phyloP scores from a whole-genome alignment of 345 rosid species.

The Euphorbia peplus region DNA sequence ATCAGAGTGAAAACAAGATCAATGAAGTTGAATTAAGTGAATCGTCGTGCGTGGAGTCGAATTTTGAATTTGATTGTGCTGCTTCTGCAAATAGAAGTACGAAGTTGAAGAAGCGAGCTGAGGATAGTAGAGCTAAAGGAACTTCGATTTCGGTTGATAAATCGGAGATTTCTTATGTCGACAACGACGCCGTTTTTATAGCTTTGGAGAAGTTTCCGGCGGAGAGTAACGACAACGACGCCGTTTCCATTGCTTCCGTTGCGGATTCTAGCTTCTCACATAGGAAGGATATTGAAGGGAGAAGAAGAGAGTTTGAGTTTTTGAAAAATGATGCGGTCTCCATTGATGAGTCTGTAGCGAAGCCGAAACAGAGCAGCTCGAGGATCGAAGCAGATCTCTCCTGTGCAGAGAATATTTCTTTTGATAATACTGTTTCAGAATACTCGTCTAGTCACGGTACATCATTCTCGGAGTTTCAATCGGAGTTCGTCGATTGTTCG shows the following conservation, averaged over 20 bases:
- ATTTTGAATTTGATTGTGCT: slow-evolving; percentile 26
- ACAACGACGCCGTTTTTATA: slow-evolving; percentile 26
- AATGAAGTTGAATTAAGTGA: slow-evolving; percentile 50
- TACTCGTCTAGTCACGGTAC: slow-evolving; percentile 43
- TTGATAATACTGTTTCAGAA: slow-evolving; percentile 45
- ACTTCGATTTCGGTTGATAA: slow-evolving; percentile 31
- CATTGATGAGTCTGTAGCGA: slow-evolving; percentile 29
- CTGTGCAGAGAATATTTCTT: slow-evolving; percentile 61
- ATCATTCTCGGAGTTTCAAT: slow-evolving; percentile 50
- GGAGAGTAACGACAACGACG: slow-evolving; percentile 42
- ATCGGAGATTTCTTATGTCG: slow-evolving; percentile 44
- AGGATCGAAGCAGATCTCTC: slow-evolving; percentile 53
- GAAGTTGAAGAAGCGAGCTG: not conserved
- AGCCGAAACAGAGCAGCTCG: slow-evolving; percentile 37
- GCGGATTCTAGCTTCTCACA: slow-evolving; percentile 38
- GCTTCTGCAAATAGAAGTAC: slow-evolving; percentile 19
- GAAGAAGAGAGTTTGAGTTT: slow-evolving; percentile 33
- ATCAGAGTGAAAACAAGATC: slow-evolving; percentile 27
- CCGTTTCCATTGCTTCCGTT: slow-evolving; percentile 40
- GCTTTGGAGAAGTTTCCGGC: slow-evolving; percentile 17
- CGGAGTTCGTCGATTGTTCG: slow-evolving; percentile 44
- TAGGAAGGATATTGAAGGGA: slow-evolving; percentile 6
- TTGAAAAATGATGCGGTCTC: slow-evolving; percentile 34
- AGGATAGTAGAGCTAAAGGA: slow-evolving; percentile 3
- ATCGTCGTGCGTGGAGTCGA: slow-evolving; percentile 49